Evolutionary conservation across 2,329 filamentous ascomycete genomes (phyloP), one percentile per base, ranked within the genome.

Genomic region (Fusarium palustre): DNA sequence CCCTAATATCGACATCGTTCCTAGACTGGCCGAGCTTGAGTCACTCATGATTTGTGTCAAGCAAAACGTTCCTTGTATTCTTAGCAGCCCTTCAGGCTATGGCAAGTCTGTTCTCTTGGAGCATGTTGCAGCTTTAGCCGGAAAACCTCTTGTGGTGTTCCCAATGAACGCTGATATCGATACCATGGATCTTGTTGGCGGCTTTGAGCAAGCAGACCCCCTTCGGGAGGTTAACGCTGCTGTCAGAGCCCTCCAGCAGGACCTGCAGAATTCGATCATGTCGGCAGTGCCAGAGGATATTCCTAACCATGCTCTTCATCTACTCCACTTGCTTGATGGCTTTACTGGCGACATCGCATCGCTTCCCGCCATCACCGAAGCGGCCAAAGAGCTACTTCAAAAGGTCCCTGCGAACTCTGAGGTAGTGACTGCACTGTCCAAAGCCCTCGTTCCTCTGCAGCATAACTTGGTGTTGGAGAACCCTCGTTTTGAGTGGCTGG

Each of bases 171-270:
- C 94, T 9, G 97, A 99, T 74, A 92, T 97, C 45, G 96, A 99
- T 78, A 94, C 95, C 1, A 97, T 97, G 90, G 96, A 99, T 79
- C 88, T 99, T 58, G 93, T 99, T 59, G 96, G 96, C 75, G 96
- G 96, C 0, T 99, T 97, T 76, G 96, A 99, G 78, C 96, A 99
- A 79, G 90, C 93, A 20, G 96, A 99, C 76, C 89, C 92, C 24
- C 85, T 91, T 53, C 87, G 95, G 57, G 88, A 92, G 65, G 83
- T 92, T 7, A 90, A 91, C 55, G 82, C 84, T n/a, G 75, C 79
- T 15, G 76, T 89, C 30, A 82, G 86, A 48, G 73, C 74, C 33
- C 76, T 92, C 15, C 81, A 82, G 15, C 75, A 81, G 8, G 85
- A 86, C 57, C 75, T 91, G 20, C 86, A 88, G 56, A 75, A 77